Evolutionary conservation across 257 asterid species (phyloP).

Genomic region (Handroanthus guayacan): DNA sequence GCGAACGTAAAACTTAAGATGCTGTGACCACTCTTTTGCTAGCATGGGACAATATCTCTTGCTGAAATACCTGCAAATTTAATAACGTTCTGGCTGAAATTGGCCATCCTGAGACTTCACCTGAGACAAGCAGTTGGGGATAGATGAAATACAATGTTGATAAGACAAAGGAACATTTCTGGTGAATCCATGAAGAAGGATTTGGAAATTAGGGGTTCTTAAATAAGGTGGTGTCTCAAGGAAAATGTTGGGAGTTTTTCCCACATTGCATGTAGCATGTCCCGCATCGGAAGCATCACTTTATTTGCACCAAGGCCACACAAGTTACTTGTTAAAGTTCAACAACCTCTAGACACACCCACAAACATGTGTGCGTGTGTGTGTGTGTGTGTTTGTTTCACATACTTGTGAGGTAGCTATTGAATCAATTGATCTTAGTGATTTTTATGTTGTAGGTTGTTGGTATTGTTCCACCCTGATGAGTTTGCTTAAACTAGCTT

Average conservation of each 20-base stretch:
- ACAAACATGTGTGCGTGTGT: too few species aligned
- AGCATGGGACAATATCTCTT: background rate
- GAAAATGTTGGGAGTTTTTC: background rate
- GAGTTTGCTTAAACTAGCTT: background rate
- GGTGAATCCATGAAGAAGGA: background rate
- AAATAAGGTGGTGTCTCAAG: background rate
- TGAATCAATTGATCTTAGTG: slow-evolving; percentile 24
- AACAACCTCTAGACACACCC: background rate
- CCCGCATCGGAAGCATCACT: background rate
- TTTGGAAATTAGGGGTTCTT: slow-evolving; percentile 6
- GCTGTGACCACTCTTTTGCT: background rate
- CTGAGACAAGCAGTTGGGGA: slow-evolving; percentile 2
- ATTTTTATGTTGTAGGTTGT: slow-evolving; percentile 14
- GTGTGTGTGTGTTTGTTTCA: too few species aligned
- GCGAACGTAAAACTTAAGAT: background rate
- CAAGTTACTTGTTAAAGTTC: background rate
- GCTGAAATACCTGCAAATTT: slow-evolving; percentile 7
- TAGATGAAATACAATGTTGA: background rate
- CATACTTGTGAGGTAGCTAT: background rate
- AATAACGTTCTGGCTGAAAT: background rate
- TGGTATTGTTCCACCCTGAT: background rate
- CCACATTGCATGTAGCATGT: background rate
- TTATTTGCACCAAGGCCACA: background rate
- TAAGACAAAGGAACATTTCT: background rate
- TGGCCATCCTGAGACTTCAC: slow-evolving; percentile 9